Evolutionary conservation across 2,329 filamentous ascomycete genomes (phyloP).

Genomic region (Hypoxylon sp.): DNA sequence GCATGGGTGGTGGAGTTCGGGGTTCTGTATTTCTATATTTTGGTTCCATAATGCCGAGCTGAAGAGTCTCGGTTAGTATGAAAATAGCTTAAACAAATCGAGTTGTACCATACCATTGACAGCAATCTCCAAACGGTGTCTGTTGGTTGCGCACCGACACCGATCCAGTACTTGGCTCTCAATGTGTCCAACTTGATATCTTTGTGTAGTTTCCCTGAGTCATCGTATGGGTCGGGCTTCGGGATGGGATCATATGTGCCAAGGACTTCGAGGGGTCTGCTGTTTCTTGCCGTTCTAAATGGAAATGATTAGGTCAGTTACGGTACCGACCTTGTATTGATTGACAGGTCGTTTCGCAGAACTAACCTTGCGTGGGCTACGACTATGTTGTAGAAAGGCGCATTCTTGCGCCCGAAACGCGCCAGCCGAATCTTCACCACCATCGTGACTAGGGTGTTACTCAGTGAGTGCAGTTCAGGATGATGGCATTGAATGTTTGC

Average conservation of each 20-base stretch:
- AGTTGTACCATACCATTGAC: slow-evolving; percentile 73
- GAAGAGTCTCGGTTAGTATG: slow-evolving; percentile 19
- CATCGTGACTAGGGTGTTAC: slow-evolving; percentile 67
- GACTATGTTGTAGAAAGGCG: slow-evolving; percentile 98
- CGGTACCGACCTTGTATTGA: not conserved
- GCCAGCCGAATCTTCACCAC: slow-evolving; percentile 94
- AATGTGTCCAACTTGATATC: slow-evolving; percentile 88
- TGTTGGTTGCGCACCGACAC: slow-evolving; percentile 94
- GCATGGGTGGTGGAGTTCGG: slow-evolving; percentile 49
- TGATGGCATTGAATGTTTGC: slow-evolving; percentile 5
- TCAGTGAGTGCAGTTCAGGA: not conserved
- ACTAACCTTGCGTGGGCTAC: slow-evolving; percentile 89
- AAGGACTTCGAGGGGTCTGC: slow-evolving; percentile 92
- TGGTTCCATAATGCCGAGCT: slow-evolving; percentile 58
- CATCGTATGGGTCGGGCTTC: slow-evolving; percentile 71
- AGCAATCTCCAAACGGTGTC: slow-evolving; percentile 90
- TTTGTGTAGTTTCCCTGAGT: slow-evolving; percentile 82
- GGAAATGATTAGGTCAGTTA: slow-evolving; percentile 8
- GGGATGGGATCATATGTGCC: slow-evolving; percentile 81
- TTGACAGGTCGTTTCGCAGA: slow-evolving; percentile 5
- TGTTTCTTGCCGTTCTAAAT: slow-evolving; percentile 84
- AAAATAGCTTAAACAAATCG: not conserved
- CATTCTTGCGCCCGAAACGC: slow-evolving; percentile 89
- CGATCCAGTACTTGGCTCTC: slow-evolving; percentile 94
- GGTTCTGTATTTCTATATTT: slow-evolving; percentile 55